phyloP scores from a whole-genome alignment of 768 basidiomycete genomes.

The Solioccasus polychromus region DNA sequence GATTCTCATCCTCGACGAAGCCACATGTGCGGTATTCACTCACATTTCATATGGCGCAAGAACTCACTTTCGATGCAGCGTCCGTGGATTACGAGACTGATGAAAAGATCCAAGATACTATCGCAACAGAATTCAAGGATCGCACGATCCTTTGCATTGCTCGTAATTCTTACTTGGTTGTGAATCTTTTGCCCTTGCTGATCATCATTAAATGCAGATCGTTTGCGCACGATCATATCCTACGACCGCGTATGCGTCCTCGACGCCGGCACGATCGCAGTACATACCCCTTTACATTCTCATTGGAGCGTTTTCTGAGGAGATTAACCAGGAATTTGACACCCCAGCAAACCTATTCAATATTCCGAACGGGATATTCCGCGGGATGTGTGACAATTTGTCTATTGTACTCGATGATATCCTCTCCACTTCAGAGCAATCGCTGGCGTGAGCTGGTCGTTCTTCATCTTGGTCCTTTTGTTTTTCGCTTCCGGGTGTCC shows the following conservation, averaged over 20 bases:
- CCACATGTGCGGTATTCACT: slow-evolving; percentile 52
- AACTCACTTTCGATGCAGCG: slow-evolving; percentile 37
- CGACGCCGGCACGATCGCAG: slow-evolving; percentile 73
- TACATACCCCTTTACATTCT: slow-evolving; percentile 31
- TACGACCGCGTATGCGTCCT: slow-evolving; percentile 91
- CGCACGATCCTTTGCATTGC: slow-evolving; percentile 87
- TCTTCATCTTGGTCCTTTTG: too few relatives aligned
- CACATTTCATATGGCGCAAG: not conserved
- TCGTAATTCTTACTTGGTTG: slow-evolving; percentile 45
- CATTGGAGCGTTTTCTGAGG: not conserved
- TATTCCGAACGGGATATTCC: slow-evolving; percentile 64
- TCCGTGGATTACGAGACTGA: slow-evolving; percentile 90
- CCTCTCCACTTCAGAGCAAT: slow-evolving; percentile 29
- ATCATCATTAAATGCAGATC: slow-evolving; percentile 51
- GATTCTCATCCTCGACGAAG: slow-evolving; percentile 88
- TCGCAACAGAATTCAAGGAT: slow-evolving; percentile 77
- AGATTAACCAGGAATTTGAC: slow-evolving; percentile 64
- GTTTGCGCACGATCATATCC: slow-evolving; percentile 80
- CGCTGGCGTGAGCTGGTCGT: slow-evolving; percentile 1
- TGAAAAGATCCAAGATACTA: slow-evolving; percentile 87
- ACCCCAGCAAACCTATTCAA: slow-evolving; percentile 67
- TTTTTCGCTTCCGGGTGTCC: too few relatives aligned
- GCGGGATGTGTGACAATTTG: slow-evolving; percentile 84
- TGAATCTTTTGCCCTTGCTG: not conserved
- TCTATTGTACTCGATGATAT: slow-evolving; percentile 74